These are phyloP conservation scores for Saturnispora galanensis DNA, from an alignment of 805 yeast genomes.

Conservation along the genomic window DNA sequence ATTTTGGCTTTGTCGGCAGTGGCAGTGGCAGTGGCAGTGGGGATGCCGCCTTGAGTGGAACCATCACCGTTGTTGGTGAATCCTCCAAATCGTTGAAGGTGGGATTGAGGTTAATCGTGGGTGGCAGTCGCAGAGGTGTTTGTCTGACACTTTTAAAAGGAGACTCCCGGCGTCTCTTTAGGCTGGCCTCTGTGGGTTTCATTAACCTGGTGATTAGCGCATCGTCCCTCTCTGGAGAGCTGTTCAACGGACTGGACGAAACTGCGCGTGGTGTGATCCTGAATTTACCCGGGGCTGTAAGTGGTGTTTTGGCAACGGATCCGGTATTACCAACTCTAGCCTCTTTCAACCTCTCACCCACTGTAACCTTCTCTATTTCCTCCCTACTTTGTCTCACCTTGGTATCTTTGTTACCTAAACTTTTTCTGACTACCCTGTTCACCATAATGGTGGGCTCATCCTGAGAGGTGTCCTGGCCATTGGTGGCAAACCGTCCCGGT, in stretches of 20 bases:
- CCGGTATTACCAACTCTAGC: too few species aligned
- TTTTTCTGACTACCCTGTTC: conserved; percentile 11
- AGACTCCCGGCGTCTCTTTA: conserved; percentile 9
- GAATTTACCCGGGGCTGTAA: too few species aligned
- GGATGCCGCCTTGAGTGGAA: conserved; percentile 1
- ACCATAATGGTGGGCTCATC: conserved; percentile 25
- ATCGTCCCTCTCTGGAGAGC: conserved; percentile 10
- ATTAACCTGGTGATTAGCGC: conserved; percentile 16
- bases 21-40: not conserved
- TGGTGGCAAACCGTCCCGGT: conserved; percentile 9
- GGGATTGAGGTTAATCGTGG: not conserved
- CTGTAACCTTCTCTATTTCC: not conserved
- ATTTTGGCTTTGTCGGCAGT: not conserved
- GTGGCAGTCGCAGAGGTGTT: not conserved
- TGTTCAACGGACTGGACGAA: conserved; percentile 1
- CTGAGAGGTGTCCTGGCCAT: conserved; percentile 1
- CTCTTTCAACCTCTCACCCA: too few species aligned
- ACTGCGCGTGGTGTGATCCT: not conserved
- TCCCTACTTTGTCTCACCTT: not conserved
- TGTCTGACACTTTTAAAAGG: not conserved
- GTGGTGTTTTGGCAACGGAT: too few species aligned
- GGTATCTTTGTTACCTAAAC: not conserved
- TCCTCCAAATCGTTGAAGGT: not conserved
- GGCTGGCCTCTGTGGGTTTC: conserved; percentile 21
- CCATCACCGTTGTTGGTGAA: conserved; percentile 2